Evolutionary conservation across 1,284 basidiomycete genomes (phyloP), one percentile per base, ranked within the genome.

Genomic region (Pterulicium gracile): DNA sequence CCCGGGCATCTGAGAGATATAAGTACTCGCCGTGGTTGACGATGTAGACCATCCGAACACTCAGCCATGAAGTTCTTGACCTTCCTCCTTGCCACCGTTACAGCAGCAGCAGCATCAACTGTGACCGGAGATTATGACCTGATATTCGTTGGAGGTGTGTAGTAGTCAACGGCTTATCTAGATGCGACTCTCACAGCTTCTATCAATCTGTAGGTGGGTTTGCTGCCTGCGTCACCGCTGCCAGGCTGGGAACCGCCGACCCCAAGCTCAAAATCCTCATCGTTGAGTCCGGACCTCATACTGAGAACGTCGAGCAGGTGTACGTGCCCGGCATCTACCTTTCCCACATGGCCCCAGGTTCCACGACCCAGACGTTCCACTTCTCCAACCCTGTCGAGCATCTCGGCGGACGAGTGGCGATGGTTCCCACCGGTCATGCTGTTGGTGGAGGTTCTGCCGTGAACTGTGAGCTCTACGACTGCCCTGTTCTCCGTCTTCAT

Each of bases 371-470:
- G 12, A 43, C 5, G 19, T 43, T 43, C 23, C 42, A 43, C 23
- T 4, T 5, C 4, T 21, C 42, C 5, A 24, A 43, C 12, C 19
- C 19, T n/a, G 23, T 22, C 5, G 42, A 43, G 18, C n/a, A 43
- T 19, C 20, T 24, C 5, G 20, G 20, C 7, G 70, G 69, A 13
- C 70, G 78, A 5, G 52, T 62, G 3, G 51, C 62, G 2, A 47
- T 70, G 21, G 65, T 75, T 13, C 63, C 65, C 0, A 58, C 61
- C 24, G 79, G 72, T 0, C 64, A 69, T 35, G 70, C 67, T 36
- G 54, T 82, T 0, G 80, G 79, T 5, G 79, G 80, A 0, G 79
- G 77, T 0, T 79, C 78, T 1, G 61, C 64, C 47, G 66, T 81
- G 10, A 79, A 81, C 53, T 79, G 79, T 78, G 47, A 22, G 73